Conservation (phyloP, 805 yeast genomes). For the Danielozyma ontarioensis region DNA sequence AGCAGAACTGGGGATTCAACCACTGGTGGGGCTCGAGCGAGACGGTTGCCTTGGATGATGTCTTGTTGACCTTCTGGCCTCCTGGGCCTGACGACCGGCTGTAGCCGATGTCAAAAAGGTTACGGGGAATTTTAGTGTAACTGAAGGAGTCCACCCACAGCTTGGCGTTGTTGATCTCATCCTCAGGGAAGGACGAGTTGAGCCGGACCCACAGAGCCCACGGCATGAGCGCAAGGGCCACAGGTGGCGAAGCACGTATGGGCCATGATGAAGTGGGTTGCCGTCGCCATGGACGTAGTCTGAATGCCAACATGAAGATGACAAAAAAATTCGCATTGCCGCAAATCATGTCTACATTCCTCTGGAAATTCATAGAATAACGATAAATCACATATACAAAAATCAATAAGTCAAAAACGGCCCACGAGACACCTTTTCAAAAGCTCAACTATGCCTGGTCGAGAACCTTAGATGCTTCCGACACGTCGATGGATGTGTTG, state of each 20-base stretch:
- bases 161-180: conserved; percentile 29
- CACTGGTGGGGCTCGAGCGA: conserved; percentile 40
- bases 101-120: conserved; percentile 40
- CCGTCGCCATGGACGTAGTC: no score
- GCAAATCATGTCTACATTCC: no score
- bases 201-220: no score
- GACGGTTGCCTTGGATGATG: conserved; percentile 62
- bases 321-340: no score
- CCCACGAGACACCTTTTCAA: no score
- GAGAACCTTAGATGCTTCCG: conserved; percentile 43
- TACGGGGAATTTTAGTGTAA: conserved; percentile 36
- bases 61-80: conserved; percentile 81
- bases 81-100: conserved; percentile 79
- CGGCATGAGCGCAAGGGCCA: no score
- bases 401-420: no score
- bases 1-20: conserved; percentile 31
- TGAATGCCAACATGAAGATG: no score
- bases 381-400: no score
- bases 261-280: no score
- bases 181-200: conserved; percentile 7
- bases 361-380: no score
- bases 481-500: conserved; percentile 59
- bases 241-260: no score
- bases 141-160: conserved; percentile 38
- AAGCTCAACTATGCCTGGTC: conserved; percentile 13